These are phyloP conservation scores for Daldinia eschscholtzii DNA, from an alignment of 2,329 filamentous ascomycete genomes.

Conservation along the genomic window DNA sequence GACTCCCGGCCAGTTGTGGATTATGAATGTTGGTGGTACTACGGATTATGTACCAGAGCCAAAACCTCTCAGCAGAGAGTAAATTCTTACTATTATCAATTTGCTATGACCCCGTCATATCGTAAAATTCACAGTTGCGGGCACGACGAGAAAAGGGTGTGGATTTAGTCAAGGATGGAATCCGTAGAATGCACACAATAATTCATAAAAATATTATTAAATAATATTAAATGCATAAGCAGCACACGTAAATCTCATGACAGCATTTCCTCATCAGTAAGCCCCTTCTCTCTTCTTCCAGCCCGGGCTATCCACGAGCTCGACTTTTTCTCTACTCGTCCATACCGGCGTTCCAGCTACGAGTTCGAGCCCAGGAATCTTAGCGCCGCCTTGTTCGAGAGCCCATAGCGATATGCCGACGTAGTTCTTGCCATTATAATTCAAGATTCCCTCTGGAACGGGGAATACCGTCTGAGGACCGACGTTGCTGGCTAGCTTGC, in stretches of 20 bases:
- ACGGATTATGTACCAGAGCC: conserved; percentile 64
- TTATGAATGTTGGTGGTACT: conserved; percentile 61
- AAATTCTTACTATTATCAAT: not conserved
- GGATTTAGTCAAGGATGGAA: not conserved
- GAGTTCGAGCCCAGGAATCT: conserved; percentile 57
- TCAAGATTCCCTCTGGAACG: conserved; percentile 78
- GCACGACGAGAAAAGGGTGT: not conserved
- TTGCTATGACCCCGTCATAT: not conserved
- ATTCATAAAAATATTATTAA: not conserved
- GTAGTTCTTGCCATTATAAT: conserved; percentile 79
- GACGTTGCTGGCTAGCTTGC: conserved; percentile 71
- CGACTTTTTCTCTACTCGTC: conserved; percentile 42
- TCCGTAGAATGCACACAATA: not conserved
- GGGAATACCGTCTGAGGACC: conserved; percentile 80
- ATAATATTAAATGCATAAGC: not conserved
- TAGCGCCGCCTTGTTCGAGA: conserved; percentile 68
- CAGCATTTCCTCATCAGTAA: conserved; percentile 26
- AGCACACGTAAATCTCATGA: not conserved
- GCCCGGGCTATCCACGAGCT: conserved; percentile 33
- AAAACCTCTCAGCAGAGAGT: conserved; percentile 55
- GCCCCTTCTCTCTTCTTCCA: conserved; percentile 37
- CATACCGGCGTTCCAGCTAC: conserved; percentile 59
- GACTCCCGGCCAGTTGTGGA: conserved; percentile 58
- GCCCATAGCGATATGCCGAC: conserved; percentile 79
- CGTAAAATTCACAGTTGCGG: not conserved